These are phyloP conservation scores for Puccinia triticina DNA, from an alignment of 1,284 basidiomycete genomes.

Conservation along the genomic window DNA sequence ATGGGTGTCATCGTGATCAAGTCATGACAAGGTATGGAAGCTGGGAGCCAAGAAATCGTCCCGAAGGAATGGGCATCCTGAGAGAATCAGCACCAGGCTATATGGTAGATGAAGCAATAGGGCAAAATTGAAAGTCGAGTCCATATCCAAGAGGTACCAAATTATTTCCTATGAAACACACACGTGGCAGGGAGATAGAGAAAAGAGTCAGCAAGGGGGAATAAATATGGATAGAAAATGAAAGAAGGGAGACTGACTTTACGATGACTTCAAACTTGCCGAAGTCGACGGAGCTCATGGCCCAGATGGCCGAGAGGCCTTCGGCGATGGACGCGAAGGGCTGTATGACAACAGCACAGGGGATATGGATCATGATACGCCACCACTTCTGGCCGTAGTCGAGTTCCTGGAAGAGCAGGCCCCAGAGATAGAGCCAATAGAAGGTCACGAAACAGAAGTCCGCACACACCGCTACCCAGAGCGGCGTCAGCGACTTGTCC, in stretches of 20 bases:
- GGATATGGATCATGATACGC: slow-evolving; percentile 43
- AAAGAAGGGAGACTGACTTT: slow-evolving; percentile 47
- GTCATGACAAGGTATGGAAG: too few relatives aligned
- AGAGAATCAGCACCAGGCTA: not conserved
- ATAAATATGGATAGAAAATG: not conserved
- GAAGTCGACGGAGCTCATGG: slow-evolving; percentile 59
- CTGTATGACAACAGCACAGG: slow-evolving; percentile 59
- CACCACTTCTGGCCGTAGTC: slow-evolving; percentile 56
- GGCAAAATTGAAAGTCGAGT: not conserved
- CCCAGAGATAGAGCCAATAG: slow-evolving; percentile 57
- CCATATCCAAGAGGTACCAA: not conserved
- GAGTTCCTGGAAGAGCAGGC: slow-evolving; percentile 54
- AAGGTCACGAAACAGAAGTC: slow-evolving; percentile 62
- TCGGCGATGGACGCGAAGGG: slow-evolving; percentile 61
- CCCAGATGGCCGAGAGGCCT: slow-evolving; percentile 61
- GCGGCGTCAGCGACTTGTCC: slow-evolving; percentile 56
- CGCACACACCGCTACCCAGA: slow-evolving; percentile 61
- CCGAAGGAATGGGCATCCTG: not conserved
- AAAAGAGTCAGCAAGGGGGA: not conserved
- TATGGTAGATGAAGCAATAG: not conserved
- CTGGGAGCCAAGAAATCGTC: not conserved
- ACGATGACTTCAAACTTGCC: slow-evolving; percentile 55
- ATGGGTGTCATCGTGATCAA: too few relatives aligned
- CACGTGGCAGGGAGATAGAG: too few relatives aligned
- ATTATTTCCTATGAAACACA: slow-evolving; percentile 2